phyloP scores from a whole-genome alignment of 75 land plant species.

The Sequoia sempervirens region DNA sequence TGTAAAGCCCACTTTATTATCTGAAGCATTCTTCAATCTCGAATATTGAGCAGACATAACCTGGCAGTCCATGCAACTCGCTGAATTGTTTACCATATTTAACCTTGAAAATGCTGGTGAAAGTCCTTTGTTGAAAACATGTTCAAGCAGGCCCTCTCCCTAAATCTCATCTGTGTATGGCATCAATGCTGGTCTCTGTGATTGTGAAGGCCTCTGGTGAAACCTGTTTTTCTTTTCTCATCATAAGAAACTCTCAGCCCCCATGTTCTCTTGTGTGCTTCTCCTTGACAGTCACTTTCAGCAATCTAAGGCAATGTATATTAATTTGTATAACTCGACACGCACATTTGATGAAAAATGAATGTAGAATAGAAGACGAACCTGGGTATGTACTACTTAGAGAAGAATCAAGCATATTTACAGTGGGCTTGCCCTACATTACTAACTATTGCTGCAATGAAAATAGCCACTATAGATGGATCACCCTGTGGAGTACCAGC shows the following conservation, averaged over 20 bases:
- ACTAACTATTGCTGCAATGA: constrained; percentile 64
- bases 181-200: too few species aligned
- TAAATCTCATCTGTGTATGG: neutral
- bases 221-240: too few species aligned
- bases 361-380: constrained; percentile 15
- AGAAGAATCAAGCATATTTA: constrained; percentile 58
- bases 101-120: constrained; percentile 1
- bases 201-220: too few species aligned
- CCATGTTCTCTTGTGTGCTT: too few species aligned
- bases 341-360: constrained; percentile 37
- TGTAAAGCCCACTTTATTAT: neutral
- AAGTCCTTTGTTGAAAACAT: neutral
- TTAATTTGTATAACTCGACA: constrained; percentile 61
- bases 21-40: constrained; percentile 6
- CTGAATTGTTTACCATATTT: neutral
- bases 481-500: constrained; percentile 74
- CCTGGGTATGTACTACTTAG: constrained; percentile 18
- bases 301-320: constrained; percentile 55
- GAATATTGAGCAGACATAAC: constrained; percentile 1
- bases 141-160: neutral
- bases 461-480: constrained; percentile 66
- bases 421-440: too few species aligned
- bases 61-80: neutral
- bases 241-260: too few species aligned
- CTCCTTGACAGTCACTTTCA: constrained; percentile 58